Evolutionary conservation across 2,329 filamentous ascomycete species (phyloP).

Genomic region (Cladosporium sp.): DNA sequence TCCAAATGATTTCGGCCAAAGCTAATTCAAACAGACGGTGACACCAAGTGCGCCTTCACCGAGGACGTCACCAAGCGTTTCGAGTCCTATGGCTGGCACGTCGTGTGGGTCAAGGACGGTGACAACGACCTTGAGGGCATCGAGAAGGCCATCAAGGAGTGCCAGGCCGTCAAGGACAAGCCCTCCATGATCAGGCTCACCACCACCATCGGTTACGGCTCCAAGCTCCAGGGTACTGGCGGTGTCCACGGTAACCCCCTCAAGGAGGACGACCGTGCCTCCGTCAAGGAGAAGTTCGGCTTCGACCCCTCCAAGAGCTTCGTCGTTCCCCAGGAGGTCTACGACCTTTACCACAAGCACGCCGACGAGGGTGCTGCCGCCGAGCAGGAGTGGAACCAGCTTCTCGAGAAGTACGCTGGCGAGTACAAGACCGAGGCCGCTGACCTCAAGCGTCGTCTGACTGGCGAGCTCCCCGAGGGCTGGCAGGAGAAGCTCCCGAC

Average conservation of each 20-base stretch:
- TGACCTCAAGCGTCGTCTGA: slow-evolving; percentile 78
- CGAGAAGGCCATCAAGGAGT: slow-evolving; percentile 82
- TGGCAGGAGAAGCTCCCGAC: slow-evolving; percentile 93
- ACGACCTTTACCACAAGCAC: slow-evolving; percentile 85
- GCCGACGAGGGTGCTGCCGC: slow-evolving; percentile 80
- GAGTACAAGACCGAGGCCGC: slow-evolving; percentile 76
- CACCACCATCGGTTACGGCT: slow-evolving; percentile 97
- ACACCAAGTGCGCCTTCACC: slow-evolving; percentile 94
- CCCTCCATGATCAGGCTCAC: slow-evolving; percentile 94
- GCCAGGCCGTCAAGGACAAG: slow-evolving; percentile 89
- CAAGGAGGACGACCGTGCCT: slow-evolving; percentile 90
- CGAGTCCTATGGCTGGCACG: slow-evolving; percentile 96
- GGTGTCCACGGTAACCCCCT: slow-evolving; percentile 95
- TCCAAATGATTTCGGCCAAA: neutral
- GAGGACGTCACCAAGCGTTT: slow-evolving; percentile 95
- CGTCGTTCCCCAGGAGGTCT: slow-evolving; percentile 89
- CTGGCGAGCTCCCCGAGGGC: slow-evolving; percentile 83
- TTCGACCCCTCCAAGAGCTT: slow-evolving; percentile 95
- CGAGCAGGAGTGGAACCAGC: slow-evolving; percentile 93
- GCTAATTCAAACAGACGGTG: slow-evolving; percentile 64
- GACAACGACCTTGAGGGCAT: slow-evolving; percentile 86
- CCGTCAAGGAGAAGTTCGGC: slow-evolving; percentile 92
- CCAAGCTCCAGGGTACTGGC: slow-evolving; percentile 86
- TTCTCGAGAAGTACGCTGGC: slow-evolving; percentile 81
- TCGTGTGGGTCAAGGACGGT: slow-evolving; percentile 78